Evolutionary conservation across 805 yeast species (phyloP).

Genomic region (Wickerhamiella australiensis): DNA sequence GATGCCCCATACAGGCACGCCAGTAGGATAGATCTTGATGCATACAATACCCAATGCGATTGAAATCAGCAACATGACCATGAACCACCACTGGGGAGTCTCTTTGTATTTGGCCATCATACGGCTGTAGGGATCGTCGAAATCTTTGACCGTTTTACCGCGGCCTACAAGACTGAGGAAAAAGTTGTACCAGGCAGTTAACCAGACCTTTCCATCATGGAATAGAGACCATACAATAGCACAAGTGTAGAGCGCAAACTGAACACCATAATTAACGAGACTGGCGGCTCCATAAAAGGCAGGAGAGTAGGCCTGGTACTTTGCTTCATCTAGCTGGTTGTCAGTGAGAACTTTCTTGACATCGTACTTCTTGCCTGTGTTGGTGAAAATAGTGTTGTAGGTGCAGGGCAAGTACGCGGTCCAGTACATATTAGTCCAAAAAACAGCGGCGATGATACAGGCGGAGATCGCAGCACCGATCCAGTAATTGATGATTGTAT

Average conservation of each 20-base stretch:
- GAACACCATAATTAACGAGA: constrained; percentile 40
- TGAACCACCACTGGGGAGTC: constrained; percentile 43
- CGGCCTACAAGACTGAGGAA: constrained; percentile 10
- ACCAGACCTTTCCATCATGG: constrained; percentile 32
- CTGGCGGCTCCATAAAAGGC: constrained; percentile 48
- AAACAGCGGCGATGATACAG: constrained; percentile 26
- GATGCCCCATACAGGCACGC: constrained; percentile 30
- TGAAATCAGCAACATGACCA: constrained; percentile 20
- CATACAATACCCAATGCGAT: constrained; percentile 1
- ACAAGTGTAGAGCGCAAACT: constrained; percentile 40
- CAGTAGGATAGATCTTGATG: constrained; percentile 1
- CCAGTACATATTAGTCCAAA: constrained; percentile 35
- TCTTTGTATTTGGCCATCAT: constrained; percentile 40
- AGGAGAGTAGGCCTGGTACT: constrained; percentile 41
- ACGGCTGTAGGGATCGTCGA: constrained; percentile 23
- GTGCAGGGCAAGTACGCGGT: constrained; percentile 34
- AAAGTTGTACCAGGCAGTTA: constrained; percentile 22
- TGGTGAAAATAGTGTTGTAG: constrained; percentile 39
- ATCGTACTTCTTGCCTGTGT: constrained; percentile 37
- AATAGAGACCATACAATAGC: constrained; percentile 38
- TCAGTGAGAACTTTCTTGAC: constrained; percentile 35
- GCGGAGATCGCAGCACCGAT: constrained; percentile 24
- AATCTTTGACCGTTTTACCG: constrained; percentile 18
- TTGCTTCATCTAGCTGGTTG: constrained; percentile 33
- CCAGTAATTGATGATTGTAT: constrained; percentile 26